phyloP scores from a whole-genome alignment of 176 grass and related monocot genomes.

The Luzula sylvatica region DNA sequence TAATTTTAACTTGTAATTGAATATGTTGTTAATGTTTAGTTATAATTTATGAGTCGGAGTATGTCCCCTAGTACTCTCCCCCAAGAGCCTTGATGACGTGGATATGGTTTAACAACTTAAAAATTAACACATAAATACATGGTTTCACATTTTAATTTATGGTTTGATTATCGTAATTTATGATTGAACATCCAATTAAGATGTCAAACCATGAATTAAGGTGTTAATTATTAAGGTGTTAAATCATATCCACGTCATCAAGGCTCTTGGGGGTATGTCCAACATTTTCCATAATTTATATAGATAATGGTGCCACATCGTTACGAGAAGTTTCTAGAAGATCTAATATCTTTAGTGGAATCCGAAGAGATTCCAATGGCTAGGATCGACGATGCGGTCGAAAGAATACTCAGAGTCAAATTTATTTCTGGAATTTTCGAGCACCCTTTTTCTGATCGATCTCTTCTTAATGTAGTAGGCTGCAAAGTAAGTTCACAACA shows the following conservation, averaged over 20 bases:
- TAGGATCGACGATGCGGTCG: conserved; percentile 72
- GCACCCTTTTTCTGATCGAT: conserved; percentile 66
- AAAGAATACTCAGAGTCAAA: conserved; percentile 83
- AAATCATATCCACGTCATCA: too few relatives aligned
- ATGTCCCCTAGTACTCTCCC: too few relatives aligned
- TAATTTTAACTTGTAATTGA: conserved; percentile 17
- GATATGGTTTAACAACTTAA: too few relatives aligned
- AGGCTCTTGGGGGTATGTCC: too few relatives aligned
- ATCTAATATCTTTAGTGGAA: conserved; percentile 80
- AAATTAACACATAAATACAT: too few relatives aligned
- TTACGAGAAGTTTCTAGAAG: conserved; percentile 79
- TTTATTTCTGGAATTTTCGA: conserved; percentile 87
- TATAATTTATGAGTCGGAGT: too few relatives aligned
- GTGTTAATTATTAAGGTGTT: too few relatives aligned
- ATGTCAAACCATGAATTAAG: too few relatives aligned
- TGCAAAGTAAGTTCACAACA: conserved; percentile 44
- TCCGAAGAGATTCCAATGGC: conserved; percentile 50
- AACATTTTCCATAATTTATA: neutral
- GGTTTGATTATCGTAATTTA: conserved; percentile 11
- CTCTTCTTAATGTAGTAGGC: conserved; percentile 43
- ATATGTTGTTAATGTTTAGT: too few relatives aligned
- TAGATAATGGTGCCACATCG: conserved; percentile 89
- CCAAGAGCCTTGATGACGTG: too few relatives aligned
- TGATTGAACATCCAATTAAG: too few relatives aligned
- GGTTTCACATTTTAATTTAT: conserved; percentile 9